phyloP scores from a whole-genome alignment of 495 filamentous ascomycete genomes.

The Xanthoparmelia taractica region DNA sequence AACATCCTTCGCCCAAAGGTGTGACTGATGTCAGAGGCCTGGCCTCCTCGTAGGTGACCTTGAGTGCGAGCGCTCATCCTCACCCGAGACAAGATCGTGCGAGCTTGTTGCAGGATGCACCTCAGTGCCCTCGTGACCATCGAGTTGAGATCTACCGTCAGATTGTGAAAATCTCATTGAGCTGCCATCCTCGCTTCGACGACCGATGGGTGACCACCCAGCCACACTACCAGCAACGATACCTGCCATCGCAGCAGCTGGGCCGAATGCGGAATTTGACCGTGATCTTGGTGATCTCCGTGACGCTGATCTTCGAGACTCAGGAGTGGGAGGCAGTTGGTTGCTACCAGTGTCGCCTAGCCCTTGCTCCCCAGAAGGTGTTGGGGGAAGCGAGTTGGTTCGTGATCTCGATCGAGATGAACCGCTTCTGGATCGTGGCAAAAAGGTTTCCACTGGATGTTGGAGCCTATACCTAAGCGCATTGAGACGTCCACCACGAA shows the following conservation, averaged over 20 bases:
- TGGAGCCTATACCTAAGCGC: constrained; percentile 77
- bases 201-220: constrained; percentile 82
- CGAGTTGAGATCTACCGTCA: constrained; percentile 40
- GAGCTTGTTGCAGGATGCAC: constrained; percentile 50
- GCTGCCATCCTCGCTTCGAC: constrained; percentile 40
- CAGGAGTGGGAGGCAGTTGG: constrained; percentile 56
- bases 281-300: constrained; percentile 68
- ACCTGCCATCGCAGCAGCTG: constrained; percentile 64
- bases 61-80: constrained; percentile 1
- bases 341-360: constrained; percentile 39
- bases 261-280: constrained; percentile 78
- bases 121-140: constrained; percentile 46
- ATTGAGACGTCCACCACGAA: constrained; percentile 77
- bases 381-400: constrained; percentile 46
- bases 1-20: constrained; percentile 8
- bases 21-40: constrained; percentile 47
- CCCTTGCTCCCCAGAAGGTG: constrained; percentile 54
- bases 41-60: constrained; percentile 32
- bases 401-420: constrained; percentile 37
- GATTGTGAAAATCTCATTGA: constrained; percentile 42
- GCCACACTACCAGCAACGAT: constrained; percentile 81
- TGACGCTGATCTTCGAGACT: constrained; percentile 49
- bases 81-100: constrained; percentile 41
- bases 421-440: constrained; percentile 64
- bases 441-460: constrained; percentile 65